A percentile compares a stretch with the other conserved stretches of the same genome.
These are phyloP conservation scores for Suillus subalutaceus DNA, from an alignment of 768 basidiomycete genomes.

Conservation along the genomic window DNA sequence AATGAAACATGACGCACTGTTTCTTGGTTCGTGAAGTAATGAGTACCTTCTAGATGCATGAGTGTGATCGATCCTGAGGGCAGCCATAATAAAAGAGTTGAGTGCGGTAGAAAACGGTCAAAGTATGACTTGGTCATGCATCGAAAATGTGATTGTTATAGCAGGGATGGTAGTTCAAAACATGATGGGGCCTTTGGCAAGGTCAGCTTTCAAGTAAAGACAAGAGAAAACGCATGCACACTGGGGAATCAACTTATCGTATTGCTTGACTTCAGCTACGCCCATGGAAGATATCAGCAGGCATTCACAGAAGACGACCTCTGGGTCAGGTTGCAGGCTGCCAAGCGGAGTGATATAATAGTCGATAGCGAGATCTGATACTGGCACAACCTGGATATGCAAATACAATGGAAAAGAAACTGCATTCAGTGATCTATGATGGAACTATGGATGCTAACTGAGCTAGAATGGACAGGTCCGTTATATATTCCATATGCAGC, in stretches of 20 bases:
- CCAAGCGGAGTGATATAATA: slow-evolving; percentile 10
- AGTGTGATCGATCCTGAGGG: neutral
- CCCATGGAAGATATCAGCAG: slow-evolving; percentile 21
- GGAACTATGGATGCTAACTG: neutral
- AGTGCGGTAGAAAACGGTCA: neutral
- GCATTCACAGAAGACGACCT: neutral
- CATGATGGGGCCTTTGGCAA: too few species aligned
- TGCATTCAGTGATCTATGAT: neutral
- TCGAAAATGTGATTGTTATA: neutral
- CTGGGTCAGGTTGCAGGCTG: slow-evolving; percentile 5
- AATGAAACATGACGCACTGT: too few species aligned
- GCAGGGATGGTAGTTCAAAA: too few species aligned
- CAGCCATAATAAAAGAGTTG: neutral
- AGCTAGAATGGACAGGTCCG: neutral
- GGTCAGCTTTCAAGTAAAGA: too few species aligned
- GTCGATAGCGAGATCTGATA: neutral
- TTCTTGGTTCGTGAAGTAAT: too few species aligned
- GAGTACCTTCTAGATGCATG: neutral
- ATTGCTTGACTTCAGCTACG: slow-evolving; percentile 17
- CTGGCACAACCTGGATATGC: neutral
- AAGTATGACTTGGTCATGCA: neutral
- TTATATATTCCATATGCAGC: neutral
- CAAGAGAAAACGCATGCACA: neutral
- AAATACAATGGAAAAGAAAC: neutral
- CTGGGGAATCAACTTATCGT: slow-evolving; percentile 5